Evolutionary conservation across 352 stramenopile species (phyloP).

Genomic region (Phytophthora palmivora): DNA sequence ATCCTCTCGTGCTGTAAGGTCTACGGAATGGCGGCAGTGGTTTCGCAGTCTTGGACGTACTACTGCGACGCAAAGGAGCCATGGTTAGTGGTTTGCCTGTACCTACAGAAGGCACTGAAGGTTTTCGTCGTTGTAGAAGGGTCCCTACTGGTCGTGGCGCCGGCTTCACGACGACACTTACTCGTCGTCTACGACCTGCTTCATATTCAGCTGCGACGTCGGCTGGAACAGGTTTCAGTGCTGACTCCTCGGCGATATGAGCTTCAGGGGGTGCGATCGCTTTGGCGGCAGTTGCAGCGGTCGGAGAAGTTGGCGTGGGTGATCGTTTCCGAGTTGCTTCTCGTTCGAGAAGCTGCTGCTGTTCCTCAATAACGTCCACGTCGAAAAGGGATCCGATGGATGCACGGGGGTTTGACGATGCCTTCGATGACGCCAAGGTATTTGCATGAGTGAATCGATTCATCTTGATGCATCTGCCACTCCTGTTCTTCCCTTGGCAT

Average conservation of each 20-base stretch:
- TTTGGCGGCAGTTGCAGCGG: conserved; percentile 16
- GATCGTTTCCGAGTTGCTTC: conserved; percentile 21
- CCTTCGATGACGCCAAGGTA: conserved; percentile 29
- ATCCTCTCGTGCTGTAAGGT: conserved; percentile 1
- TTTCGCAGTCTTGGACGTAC: conserved; percentile 7
- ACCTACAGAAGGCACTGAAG: conserved; percentile 2
- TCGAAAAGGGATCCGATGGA: conserved; percentile 28
- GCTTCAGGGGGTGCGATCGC: conserved; percentile 21
- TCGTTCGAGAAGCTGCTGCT: conserved; percentile 27
- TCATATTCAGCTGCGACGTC: conserved; percentile 31
- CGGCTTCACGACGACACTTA: conserved; percentile 14
- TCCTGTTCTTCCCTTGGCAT: conserved; percentile 25
- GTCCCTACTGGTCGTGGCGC: conserved; percentile 8
- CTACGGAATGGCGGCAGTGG: conserved; percentile 14
- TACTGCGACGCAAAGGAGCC: conserved; percentile 10
- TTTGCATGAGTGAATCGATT: conserved; percentile 21
- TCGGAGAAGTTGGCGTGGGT: conserved; percentile 25
- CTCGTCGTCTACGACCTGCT: conserved; percentile 16
- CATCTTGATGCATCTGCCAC: conserved; percentile 8
- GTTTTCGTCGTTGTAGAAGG: conserved; percentile 29
- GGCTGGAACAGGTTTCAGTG: conserved; percentile 33
- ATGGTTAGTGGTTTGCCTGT: conserved; percentile 3
- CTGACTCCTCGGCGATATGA: conserved; percentile 26
- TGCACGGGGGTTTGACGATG: conserved; percentile 16
- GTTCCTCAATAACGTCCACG: conserved; percentile 16